These are phyloP conservation scores for Sclerotinia sclerotiorum DNA, from an alignment of 2,329 filamentous ascomycete genomes.

Conservation along the genomic window DNA sequence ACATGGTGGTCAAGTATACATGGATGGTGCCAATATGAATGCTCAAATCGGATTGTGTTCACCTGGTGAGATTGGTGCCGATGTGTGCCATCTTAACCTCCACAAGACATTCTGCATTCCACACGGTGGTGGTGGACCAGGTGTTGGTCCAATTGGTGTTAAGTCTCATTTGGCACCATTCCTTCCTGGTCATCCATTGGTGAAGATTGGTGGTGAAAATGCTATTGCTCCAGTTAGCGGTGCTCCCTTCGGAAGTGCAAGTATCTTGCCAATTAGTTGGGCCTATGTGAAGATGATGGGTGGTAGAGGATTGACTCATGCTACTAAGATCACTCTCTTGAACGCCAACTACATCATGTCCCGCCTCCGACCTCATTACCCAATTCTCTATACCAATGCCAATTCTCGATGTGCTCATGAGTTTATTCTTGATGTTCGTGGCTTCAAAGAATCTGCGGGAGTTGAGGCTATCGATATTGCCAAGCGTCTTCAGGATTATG, in stretches of 20 bases:
- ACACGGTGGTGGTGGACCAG: conserved; percentile 90
- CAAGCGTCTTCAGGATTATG: conserved; percentile 95
- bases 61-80: conserved; percentile 90
- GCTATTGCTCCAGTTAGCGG: conserved; percentile 74
- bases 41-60: conserved; percentile 95
- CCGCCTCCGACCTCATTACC: conserved; percentile 80
- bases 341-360: conserved; percentile 97
- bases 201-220: conserved; percentile 54
- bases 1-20: conserved; percentile 91
- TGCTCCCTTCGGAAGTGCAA: conserved; percentile 82
- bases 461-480: conserved; percentile 93
- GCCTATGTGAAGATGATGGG: conserved; percentile 96
- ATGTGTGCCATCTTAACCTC: conserved; percentile 94
- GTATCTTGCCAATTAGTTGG: conserved; percentile 92
- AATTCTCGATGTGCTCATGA: conserved; percentile 91
- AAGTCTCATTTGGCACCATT: conserved; percentile 75
- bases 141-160: conserved; percentile 91
- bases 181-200: conserved; percentile 67
- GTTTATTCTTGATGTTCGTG: conserved; percentile 88
- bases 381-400: conserved; percentile 89
- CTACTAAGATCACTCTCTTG: conserved; percentile 88
- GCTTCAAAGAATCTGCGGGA: conserved; percentile 78
- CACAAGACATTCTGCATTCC: conserved; percentile 99
- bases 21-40: conserved; percentile 99
- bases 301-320: conserved; percentile 75